Percentiles rank a stretch among this genome's conserved stretches.
These are phyloP conservation scores for Phoma sp. DNA, from an alignment of 2,329 filamentous ascomycete genomes.

Conservation along the genomic window DNA sequence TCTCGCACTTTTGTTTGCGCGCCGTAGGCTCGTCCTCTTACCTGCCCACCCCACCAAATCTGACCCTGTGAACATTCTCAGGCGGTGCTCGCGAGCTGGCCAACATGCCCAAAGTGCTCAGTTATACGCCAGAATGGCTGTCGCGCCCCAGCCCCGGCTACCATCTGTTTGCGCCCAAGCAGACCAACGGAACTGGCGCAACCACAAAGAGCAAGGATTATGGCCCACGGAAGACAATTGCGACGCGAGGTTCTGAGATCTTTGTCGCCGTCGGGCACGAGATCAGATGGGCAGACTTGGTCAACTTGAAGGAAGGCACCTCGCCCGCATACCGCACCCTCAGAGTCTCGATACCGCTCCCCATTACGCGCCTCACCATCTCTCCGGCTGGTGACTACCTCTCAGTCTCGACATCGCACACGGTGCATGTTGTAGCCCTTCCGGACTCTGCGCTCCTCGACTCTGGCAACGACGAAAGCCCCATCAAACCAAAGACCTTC, in stretches of 20 bases:
- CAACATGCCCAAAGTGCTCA: constrained; percentile 84
- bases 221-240: constrained; percentile 69
- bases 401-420: constrained; percentile 85
- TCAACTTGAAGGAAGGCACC: constrained; percentile 70
- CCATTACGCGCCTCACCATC: constrained; percentile 83
- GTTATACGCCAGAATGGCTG: constrained; percentile 88
- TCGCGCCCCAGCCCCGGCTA: constrained; percentile 77
- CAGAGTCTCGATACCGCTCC: constrained; percentile 76
- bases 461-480: constrained; percentile 70
- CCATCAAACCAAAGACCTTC: constrained; percentile 82
- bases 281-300: constrained; percentile 88
- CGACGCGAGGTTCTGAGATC: constrained; percentile 81
- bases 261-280: constrained; percentile 89
- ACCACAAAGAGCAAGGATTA: constrained; percentile 33
- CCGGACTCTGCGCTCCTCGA: constrained; percentile 80
- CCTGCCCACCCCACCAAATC: constrained; percentile 1
- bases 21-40: constrained; percentile 3
- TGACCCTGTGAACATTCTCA: not conserved
- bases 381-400: constrained; percentile 83
- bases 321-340: constrained; percentile 57
- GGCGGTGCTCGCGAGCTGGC: constrained; percentile 4
- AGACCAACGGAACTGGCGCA: constrained; percentile 36
- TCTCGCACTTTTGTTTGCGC: constrained; percentile 13
- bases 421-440: constrained; percentile 84
- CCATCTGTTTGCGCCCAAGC: constrained; percentile 71